These are phyloP conservation scores for Xylaria polymorpha DNA, from an alignment of 2,329 filamentous ascomycete species.

Conservation along the genomic window DNA sequence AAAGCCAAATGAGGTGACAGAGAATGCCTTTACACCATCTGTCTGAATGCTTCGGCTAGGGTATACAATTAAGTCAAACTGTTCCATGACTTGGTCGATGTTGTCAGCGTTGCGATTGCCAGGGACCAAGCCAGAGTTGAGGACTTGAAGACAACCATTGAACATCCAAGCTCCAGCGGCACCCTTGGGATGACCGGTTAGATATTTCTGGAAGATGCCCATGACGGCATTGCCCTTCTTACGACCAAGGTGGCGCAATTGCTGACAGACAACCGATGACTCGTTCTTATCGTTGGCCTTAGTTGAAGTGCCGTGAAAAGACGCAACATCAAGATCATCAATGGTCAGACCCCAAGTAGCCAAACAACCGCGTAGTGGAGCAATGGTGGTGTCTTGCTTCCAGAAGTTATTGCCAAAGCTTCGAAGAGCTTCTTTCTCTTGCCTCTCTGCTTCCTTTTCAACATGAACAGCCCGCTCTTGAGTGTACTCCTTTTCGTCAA, in stretches of 20 bases:
- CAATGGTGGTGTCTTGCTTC: slow-evolving; percentile 94
- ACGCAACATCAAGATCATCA: slow-evolving; percentile 93
- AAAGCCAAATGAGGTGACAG: slow-evolving; percentile 98
- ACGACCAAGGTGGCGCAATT: slow-evolving; percentile 92
- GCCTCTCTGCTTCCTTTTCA: slow-evolving; percentile 85
- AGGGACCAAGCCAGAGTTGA: slow-evolving; percentile 93
- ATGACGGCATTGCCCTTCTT: slow-evolving; percentile 96
- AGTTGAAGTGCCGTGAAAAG: slow-evolving; percentile 98
- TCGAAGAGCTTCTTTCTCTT: slow-evolving; percentile 91
- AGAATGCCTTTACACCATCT: slow-evolving; percentile 98
- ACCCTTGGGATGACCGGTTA: slow-evolving; percentile 99
- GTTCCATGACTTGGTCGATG: slow-evolving; percentile 93
- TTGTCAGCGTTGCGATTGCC: slow-evolving; percentile 99
- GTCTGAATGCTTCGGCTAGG: slow-evolving; percentile 96
- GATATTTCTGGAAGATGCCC: slow-evolving; percentile 99
- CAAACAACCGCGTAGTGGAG: slow-evolving; percentile 92
- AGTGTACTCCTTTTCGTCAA: slow-evolving; percentile 86
- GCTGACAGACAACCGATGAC: slow-evolving; percentile 95
- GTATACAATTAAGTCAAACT: slow-evolving; percentile 98
- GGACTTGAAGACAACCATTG: slow-evolving; percentile 95
- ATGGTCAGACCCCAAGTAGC: slow-evolving; percentile 98
- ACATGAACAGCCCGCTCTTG: slow-evolving; percentile 88
- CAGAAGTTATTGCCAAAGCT: slow-evolving; percentile 99
- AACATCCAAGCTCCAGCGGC: slow-evolving; percentile 99
- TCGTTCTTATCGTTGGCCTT: slow-evolving; percentile 99